These are phyloP conservation scores for Brachypodium distachyon DNA, from an alignment of 202 grass and related monocot species.

Conservation along the genomic window DNA sequence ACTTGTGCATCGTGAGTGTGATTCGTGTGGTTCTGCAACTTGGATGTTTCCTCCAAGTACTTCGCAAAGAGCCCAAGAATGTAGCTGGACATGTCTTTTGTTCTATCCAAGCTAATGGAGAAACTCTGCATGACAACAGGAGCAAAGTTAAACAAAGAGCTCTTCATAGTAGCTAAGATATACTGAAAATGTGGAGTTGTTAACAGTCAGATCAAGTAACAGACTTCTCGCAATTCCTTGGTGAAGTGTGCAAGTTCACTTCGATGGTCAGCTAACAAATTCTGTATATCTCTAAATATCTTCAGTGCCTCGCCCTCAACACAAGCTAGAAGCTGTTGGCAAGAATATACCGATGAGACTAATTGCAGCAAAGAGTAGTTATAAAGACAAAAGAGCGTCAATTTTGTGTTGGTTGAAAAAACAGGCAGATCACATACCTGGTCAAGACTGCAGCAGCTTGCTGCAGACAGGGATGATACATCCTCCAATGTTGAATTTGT, in stretches of 20 bases:
- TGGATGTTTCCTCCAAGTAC: conserved; percentile 45
- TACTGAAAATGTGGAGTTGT: neutral
- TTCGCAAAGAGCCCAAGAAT: conserved; percentile 67
- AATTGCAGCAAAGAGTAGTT: neutral
- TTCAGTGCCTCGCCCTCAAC: conserved; percentile 53
- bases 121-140: conserved; percentile 58
- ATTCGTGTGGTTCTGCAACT: conserved; percentile 55
- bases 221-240: conserved; percentile 71
- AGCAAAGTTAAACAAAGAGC: conserved; percentile 1
- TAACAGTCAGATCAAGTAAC: conserved; percentile 17
- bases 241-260: conserved; percentile 68
- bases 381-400: neutral
- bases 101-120: conserved; percentile 41
- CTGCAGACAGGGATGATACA: conserved; percentile 47
- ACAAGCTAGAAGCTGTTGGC: conserved; percentile 61
- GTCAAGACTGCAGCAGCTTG: conserved; percentile 75
- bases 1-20: conserved; percentile 53
- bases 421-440: conserved; percentile 46
- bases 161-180: neutral
- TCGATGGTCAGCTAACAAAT: conserved; percentile 53
- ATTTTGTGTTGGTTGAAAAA: neutral
- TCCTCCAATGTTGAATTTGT: conserved; percentile 68
- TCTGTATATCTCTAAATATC: conserved; percentile 64
- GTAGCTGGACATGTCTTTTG: conserved; percentile 57
- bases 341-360: conserved; percentile 31